Percentiles rank a stretch among this genome's conserved stretches.
Conservation (phyloP, 176 grass and related monocot species). For the Phoenix roebelenii region DNA sequence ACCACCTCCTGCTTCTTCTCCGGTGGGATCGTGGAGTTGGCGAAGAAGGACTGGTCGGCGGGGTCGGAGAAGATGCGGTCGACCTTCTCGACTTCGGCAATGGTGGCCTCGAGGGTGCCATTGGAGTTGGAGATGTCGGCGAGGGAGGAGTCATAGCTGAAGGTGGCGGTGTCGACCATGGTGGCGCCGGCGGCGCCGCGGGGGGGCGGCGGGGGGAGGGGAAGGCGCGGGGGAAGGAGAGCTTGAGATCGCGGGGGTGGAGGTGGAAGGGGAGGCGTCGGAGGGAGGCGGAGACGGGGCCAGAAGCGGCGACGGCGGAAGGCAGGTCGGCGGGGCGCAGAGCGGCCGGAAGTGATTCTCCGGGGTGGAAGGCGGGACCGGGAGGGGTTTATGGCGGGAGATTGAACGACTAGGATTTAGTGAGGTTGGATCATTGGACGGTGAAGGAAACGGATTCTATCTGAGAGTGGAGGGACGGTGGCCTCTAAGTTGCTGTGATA, state of each 20-base stretch:
- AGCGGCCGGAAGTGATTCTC: too few relatives aligned
- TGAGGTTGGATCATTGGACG: too few relatives aligned
- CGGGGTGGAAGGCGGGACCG: too few relatives aligned
- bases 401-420: too few relatives aligned
- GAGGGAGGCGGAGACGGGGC: conserved; percentile 32
- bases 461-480: too few relatives aligned
- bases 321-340: not conserved
- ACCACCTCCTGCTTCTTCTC: conserved; percentile 57
- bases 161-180: conserved; percentile 20
- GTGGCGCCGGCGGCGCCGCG: conserved; percentile 4
- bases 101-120: conserved; percentile 38
- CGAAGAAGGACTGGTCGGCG: conserved; percentile 59
- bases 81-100: conserved; percentile 62
- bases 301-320: conserved; percentile 29
- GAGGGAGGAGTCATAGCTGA: conserved; percentile 35
- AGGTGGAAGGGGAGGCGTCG: conserved; percentile 8
- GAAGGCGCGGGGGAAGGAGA: not conserved
- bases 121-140: conserved; percentile 43
- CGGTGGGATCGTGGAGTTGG: conserved; percentile 51
- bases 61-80: conserved; percentile 51
- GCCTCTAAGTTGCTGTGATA: too few relatives aligned
- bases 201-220: not conserved
- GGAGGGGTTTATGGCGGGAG: too few relatives aligned
- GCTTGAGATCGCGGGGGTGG: conserved; percentile 33
- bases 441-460: too few relatives aligned